Conservation (phyloP, 192 early-diverging fungal genomes). For the Martensiomyces pterosporus region DNA sequence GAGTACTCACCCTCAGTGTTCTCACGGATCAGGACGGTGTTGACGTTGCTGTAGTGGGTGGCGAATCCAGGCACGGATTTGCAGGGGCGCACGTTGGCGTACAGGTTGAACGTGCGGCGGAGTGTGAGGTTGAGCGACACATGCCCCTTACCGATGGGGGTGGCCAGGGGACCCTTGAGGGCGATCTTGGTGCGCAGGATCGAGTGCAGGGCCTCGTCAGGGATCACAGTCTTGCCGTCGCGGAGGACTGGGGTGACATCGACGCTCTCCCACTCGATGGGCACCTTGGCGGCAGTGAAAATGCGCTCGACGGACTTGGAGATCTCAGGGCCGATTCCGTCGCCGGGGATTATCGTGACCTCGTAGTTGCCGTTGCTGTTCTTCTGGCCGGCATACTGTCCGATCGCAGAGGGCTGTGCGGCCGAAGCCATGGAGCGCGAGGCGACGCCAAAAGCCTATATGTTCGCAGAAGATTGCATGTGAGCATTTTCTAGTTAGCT, state of each 20-base stretch:
- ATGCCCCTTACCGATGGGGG: constrained; percentile 98
- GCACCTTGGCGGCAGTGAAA: constrained; percentile 86
- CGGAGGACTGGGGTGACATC: constrained; percentile 89
- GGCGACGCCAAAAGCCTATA: constrained; percentile 15
- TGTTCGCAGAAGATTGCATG: not conserved
- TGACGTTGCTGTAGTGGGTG: constrained; percentile 93
- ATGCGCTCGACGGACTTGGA: constrained; percentile 87
- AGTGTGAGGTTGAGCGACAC: constrained; percentile 89
- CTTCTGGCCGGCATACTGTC: constrained; percentile 38
- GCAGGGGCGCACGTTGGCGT: constrained; percentile 98
- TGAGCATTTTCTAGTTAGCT: too few relatives aligned
- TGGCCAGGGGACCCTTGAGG: constrained; percentile 94
- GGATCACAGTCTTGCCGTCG: constrained; percentile 91
- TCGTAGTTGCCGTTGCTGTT: constrained; percentile 70
- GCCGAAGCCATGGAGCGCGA: constrained; percentile 43
- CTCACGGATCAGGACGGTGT: constrained; percentile 98
- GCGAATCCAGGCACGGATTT: constrained; percentile 94
- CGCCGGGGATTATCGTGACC: constrained; percentile 95
- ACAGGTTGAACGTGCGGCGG: constrained; percentile 95
- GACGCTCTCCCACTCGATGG: constrained; percentile 95
- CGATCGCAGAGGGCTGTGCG: constrained; percentile 27
- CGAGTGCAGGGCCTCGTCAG: constrained; percentile 84
- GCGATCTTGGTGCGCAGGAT: constrained; percentile 96
- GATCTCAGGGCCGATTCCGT: constrained; percentile 99
- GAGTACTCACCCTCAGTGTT: constrained; percentile 99